Conservation (phyloP, 352 stramenopile genomes). For the Globisporangium cylindrosporum region DNA sequence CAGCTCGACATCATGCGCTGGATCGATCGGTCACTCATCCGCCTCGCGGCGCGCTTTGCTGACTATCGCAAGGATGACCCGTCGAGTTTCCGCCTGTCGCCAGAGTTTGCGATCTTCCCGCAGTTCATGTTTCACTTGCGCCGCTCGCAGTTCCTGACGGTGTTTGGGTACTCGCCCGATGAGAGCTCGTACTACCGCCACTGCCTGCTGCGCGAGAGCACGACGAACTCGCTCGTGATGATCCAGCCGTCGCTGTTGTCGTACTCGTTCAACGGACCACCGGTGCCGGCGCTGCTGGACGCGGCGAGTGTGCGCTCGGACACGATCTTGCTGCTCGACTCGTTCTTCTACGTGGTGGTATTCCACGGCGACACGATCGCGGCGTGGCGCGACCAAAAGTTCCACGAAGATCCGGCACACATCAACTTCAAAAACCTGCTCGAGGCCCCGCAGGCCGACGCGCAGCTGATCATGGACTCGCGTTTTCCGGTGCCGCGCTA, state of each 20-base stretch:
- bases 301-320: constrained; percentile 93
- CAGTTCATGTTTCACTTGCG: constrained; percentile 99
- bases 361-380: constrained; percentile 99
- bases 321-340: constrained; percentile 99
- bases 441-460: constrained; percentile 96
- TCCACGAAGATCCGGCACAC: constrained; percentile 94
- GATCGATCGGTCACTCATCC: constrained; percentile 97
- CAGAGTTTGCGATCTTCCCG: constrained; percentile 98
- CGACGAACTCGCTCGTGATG: constrained; percentile 99
- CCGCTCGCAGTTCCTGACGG: constrained; percentile 98
- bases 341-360: constrained; percentile 99
- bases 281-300: constrained; percentile 89
- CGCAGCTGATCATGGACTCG: constrained; percentile 98
- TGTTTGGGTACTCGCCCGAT: constrained; percentile 99
- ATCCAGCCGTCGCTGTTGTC: constrained; percentile 99
- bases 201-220: constrained; percentile 93
- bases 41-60: constrained; percentile 98
- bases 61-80: constrained; percentile 98
- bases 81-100: constrained; percentile 94
- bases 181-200: constrained; percentile 98
- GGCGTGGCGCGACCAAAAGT: constrained; percentile 97
- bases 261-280: constrained; percentile 94
- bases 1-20: constrained; percentile 88
- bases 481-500: constrained; percentile 98
- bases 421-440: constrained; percentile 98